Conservation (phyloP, 176 grass and related monocot genomes). For the Carex cristatella region DNA sequence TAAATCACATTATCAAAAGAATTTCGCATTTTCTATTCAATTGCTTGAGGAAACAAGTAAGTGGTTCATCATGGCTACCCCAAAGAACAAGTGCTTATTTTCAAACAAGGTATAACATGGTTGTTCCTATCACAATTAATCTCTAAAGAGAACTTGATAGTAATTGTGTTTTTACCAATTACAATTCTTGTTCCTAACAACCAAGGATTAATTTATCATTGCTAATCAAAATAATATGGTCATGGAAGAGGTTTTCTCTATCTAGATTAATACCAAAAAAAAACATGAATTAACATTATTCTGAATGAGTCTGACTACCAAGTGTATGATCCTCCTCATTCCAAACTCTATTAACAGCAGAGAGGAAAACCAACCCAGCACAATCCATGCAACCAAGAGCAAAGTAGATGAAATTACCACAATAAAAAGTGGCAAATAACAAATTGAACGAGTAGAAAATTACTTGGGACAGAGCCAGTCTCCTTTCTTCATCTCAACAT, state of each 20-base stretch:
- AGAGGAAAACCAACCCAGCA: background rate
- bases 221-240: background rate
- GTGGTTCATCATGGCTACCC: background rate
- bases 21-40: background rate
- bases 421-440: background rate
- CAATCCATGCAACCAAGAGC: background rate
- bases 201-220: background rate
- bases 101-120: background rate
- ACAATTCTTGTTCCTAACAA: background rate
- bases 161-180: background rate
- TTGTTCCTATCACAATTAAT: background rate
- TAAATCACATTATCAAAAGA: background rate
- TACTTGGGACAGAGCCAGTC: conserved; percentile 99
- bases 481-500: conserved; percentile 99
- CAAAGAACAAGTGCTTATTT: background rate
- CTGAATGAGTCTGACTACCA: background rate
- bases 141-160: background rate
- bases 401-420: background rate
- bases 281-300: background rate
- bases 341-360: background rate
- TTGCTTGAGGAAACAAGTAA: background rate
- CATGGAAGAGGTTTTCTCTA: background rate
- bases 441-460: background rate
- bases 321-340: background rate
- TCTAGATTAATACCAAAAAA: background rate